These are phyloP conservation scores for Aspergillus aculeatinus DNA, from an alignment of 2,329 filamentous ascomycete genomes.

Conservation along the genomic window DNA sequence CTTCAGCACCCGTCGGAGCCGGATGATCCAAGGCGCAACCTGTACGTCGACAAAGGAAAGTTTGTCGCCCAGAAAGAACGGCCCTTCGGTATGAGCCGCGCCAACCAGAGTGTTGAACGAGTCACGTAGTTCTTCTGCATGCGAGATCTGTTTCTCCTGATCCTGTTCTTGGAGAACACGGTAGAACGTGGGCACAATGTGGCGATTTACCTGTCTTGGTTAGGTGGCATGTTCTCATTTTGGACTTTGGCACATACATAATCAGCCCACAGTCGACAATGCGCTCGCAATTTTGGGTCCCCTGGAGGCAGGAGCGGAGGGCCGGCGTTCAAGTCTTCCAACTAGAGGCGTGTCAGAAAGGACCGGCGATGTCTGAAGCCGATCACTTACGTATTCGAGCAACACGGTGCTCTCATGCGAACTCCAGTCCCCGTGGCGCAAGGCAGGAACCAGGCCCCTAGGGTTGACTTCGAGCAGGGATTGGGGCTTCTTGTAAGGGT, in stretches of 20 bases:
- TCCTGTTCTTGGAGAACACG: slow-evolving; percentile 67
- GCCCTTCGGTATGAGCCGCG: slow-evolving; percentile 59
- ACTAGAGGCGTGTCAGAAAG: slow-evolving; percentile 42
- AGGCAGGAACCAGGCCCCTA: slow-evolving; percentile 70
- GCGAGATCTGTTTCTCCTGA: slow-evolving; percentile 55
- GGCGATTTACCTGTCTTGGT: slow-evolving; percentile 64
- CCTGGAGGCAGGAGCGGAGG: slow-evolving; percentile 63
- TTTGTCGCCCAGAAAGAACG: slow-evolving; percentile 64
- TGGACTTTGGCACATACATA: slow-evolving; percentile 53
- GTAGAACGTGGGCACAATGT: slow-evolving; percentile 76
- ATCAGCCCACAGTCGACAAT: slow-evolving; percentile 76
- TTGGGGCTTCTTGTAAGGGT: slow-evolving; percentile 73
- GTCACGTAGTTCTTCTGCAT: slow-evolving; percentile 61
- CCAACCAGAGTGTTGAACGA: slow-evolving; percentile 64
- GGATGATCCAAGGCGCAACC: slow-evolving; percentile 71
- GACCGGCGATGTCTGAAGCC: not conserved
- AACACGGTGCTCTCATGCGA: slow-evolving; percentile 79
- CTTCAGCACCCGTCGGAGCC: slow-evolving; percentile 64
- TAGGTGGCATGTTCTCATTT: slow-evolving; percentile 14
- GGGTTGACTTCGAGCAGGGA: slow-evolving; percentile 73
- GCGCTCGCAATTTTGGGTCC: slow-evolving; percentile 66
- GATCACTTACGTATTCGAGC: slow-evolving; percentile 71
- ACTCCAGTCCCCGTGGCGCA: slow-evolving; percentile 76
- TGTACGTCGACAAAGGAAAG: slow-evolving; percentile 71
- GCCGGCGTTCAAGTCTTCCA: slow-evolving; percentile 69